Base-by-base conservation (phyloP, 371 early-diverging fungal genomes). In the Caulochytrium protostelioides region DNA sequence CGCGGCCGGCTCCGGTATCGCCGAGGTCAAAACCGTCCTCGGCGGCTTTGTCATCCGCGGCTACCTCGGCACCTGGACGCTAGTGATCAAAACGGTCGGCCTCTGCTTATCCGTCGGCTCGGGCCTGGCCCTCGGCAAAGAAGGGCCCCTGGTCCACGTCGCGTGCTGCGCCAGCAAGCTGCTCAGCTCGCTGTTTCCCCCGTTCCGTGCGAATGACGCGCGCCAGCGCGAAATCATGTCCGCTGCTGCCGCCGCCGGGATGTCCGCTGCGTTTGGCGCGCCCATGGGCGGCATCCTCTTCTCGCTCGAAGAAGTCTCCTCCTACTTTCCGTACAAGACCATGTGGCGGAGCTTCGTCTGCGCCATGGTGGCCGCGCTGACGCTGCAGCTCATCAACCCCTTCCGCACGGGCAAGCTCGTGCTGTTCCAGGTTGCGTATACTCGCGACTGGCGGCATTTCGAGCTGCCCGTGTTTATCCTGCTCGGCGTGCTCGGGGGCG, bases 231-330 rank as follows among this genome's bases (percentile, higher is more conserved):
- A 90, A 49, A 83, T 91, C 15, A 53, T 91, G 22, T 82, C 85
- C 24, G 90, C 90, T 2, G 76, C 90, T 0, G 68, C 80, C 21
- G 91, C 94, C 0, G 89, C 97, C 0, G 97, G 97, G 26, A 82
- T 91, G 9, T 75, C 83, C 12, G 84, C 85, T 10, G 87, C 90
- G 1, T 95, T 95, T 58, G 97, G 91, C 6, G 79, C 90, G 0
- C 97, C 97, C 0, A 80, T 87, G 30, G 91, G 94, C 14, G 97
- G 97, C 13, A 90, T 95, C 3, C 48, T 95, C 17, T 91, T 91
- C 54, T 76, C 82, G n/a, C 62, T 92, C 9, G 97, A 95, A 53
- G 94, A 92, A 50, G 79, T 90, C 43, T 81, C 80, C n/a, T 80
- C 77, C 28, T 79, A 80, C 43, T 95, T 95, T 44, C 83, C 89